Percentiles rank a stretch among this genome's conserved stretches.
phyloP scores from a whole-genome alignment of 352 stramenopile genomes.

The Pythium plurisporium region DNA sequence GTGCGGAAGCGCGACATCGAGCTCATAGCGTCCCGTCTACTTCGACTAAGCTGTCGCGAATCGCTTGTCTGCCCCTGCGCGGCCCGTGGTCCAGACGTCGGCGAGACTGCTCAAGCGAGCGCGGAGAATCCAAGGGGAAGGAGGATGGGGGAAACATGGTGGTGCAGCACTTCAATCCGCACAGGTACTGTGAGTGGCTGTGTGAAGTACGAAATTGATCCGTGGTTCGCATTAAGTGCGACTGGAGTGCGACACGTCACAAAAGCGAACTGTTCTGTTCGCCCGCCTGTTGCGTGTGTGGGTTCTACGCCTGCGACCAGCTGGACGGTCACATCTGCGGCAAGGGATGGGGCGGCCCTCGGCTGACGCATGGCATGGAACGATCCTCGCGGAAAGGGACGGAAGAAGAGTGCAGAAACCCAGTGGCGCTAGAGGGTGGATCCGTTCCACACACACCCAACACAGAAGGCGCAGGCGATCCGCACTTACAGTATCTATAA shows the following conservation, averaged over 20 bases:
- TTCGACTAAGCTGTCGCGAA: no score
- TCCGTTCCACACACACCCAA: neutral
- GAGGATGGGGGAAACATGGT: neutral
- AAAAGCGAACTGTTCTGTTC: no score
- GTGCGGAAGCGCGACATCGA: conserved; percentile 34
- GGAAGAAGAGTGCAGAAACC: neutral
- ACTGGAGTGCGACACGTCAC: conserved; percentile 7
- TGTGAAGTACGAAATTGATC: neutral
- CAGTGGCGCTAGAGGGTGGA: neutral
- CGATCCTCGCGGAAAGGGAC: neutral
- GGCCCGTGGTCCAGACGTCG: no score
- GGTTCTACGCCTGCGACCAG: conserved; percentile 5
- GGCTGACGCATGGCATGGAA: conserved; percentile 8
- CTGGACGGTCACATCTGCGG: conserved; percentile 9
- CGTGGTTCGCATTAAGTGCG: conserved; percentile 2
- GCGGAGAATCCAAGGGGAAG: no score
- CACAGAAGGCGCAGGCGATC: no score
- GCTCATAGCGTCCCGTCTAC: neutral
- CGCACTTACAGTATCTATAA: no score
- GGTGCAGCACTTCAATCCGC: conserved; percentile 12
- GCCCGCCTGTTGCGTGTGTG: no score
- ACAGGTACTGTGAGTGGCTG: neutral
- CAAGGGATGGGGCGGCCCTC: neutral
- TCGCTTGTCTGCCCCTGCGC: no score
- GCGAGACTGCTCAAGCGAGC: no score